These are phyloP conservation scores for Penicillium macrosclerotiorum DNA, from an alignment of 495 filamentous ascomycete genomes.

Conservation along the genomic window DNA sequence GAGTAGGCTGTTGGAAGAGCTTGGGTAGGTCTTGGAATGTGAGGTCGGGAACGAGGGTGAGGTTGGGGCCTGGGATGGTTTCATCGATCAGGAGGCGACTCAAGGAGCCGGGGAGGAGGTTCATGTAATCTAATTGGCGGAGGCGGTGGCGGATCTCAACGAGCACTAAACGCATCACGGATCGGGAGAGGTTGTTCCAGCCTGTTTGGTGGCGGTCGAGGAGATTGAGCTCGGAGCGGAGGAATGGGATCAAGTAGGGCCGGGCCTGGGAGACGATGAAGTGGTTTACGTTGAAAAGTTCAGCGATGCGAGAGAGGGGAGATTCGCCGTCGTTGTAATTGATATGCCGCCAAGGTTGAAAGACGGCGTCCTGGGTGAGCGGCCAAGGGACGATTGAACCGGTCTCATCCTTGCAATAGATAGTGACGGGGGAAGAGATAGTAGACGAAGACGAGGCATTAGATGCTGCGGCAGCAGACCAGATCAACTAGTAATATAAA, in stretches of 20 bases:
- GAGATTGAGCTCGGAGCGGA: constrained; percentile 76
- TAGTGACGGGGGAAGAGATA: constrained; percentile 62
- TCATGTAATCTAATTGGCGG: constrained; percentile 74
- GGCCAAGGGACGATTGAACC: constrained; percentile 81
- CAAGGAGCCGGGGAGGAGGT: constrained; percentile 64
- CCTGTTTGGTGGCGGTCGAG: constrained; percentile 62
- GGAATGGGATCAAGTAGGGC: constrained; percentile 88
- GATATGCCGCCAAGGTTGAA: constrained; percentile 66
- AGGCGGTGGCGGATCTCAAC: constrained; percentile 81
- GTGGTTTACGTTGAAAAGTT: constrained; percentile 96
- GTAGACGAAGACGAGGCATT: constrained; percentile 69
- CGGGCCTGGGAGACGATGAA: constrained; percentile 97
- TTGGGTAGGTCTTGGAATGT: constrained; percentile 66
- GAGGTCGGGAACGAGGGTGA: constrained; percentile 83
- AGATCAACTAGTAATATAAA: constrained; percentile 61
- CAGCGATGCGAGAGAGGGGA: constrained; percentile 77
- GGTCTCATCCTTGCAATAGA: constrained; percentile 79
- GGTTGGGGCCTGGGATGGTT: constrained; percentile 72
- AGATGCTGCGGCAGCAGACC: constrained; percentile 90
- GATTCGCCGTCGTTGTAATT: constrained; percentile 73
- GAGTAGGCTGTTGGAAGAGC: constrained; percentile 77
- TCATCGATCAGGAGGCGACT: constrained; percentile 86
- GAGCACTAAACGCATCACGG: constrained; percentile 65
- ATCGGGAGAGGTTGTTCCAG: constrained; percentile 56
- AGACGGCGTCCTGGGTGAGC: constrained; percentile 61